Conservation (phyloP, 2,329 filamentous ascomycete species). For the Cercospora citrullina region DNA sequence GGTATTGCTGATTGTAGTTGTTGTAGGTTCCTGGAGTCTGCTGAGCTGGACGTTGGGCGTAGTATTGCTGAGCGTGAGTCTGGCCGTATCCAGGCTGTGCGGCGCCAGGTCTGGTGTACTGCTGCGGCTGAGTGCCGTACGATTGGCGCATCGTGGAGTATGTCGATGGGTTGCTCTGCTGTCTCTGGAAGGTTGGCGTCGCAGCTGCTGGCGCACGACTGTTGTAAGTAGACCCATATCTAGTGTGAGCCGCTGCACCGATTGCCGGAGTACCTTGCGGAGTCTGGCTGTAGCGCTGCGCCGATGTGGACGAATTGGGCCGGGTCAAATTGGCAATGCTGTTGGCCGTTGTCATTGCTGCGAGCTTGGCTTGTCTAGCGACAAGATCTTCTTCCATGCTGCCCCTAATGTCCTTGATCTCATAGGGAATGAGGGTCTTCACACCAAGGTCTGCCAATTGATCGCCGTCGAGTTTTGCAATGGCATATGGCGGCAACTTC, state of each 20-base stretch:
- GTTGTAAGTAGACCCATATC: conserved; percentile 36
- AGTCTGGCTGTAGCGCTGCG: conserved; percentile 39
- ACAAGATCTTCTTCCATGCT: conserved; percentile 80
- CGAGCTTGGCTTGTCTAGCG: conserved; percentile 45
- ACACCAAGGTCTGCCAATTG: conserved; percentile 81
- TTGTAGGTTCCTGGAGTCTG: conserved; percentile 27
- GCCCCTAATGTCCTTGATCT: conserved; percentile 71
- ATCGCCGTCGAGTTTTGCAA: conserved; percentile 82
- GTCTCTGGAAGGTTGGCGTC: conserved; percentile 33
- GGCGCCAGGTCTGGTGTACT: conserved; percentile 33
- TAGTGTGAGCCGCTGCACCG: conserved; percentile 38
- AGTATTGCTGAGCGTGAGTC: conserved; percentile 31
- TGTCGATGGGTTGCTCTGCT: conserved; percentile 30
- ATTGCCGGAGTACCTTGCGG: conserved; percentile 39
- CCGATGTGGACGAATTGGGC: conserved; percentile 31
- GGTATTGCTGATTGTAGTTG: conserved; percentile 27
- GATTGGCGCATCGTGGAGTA: conserved; percentile 30
- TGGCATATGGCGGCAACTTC: conserved; percentile 76
- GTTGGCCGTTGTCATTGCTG: conserved; percentile 38
- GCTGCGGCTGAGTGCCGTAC: conserved; percentile 30
- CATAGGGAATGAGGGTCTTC: conserved; percentile 73
- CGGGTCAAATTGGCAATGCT: conserved; percentile 35
- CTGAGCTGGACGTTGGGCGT: conserved; percentile 22
- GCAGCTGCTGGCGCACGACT: conserved; percentile 31
- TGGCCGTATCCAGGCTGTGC: conserved; percentile 31